phyloP scores from a whole-genome alignment of 2,329 filamentous ascomycete species.

The Phialemonium atrogriseum region DNA sequence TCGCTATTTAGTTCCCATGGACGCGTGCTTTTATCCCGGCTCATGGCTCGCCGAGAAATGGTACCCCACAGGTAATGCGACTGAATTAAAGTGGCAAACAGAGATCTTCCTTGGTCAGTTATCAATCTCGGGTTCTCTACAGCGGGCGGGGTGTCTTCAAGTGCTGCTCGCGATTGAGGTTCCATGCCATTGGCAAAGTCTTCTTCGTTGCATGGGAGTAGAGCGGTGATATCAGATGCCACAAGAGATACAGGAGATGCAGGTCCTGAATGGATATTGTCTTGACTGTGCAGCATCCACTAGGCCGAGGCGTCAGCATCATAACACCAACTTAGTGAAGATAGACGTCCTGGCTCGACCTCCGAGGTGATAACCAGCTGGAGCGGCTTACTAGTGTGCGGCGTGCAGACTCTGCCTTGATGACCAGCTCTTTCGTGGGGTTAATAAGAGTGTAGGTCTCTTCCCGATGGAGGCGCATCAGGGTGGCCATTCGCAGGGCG shows the following conservation, averaged over 20 bases:
- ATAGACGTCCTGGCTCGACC: slow-evolving; percentile 1
- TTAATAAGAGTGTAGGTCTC: slow-evolving; percentile 40
- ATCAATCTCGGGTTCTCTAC: slow-evolving; percentile 34
- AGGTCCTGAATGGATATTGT: slow-evolving; percentile 46
- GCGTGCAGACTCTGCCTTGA: slow-evolving; percentile 46
- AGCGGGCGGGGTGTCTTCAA: slow-evolving; percentile 44
- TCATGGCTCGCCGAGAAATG: slow-evolving; percentile 39
- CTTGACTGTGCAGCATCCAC: slow-evolving; percentile 54
- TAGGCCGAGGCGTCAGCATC: slow-evolving; percentile 15
- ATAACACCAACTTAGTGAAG: not conserved
- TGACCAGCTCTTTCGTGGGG: slow-evolving; percentile 34
- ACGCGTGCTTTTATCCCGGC: slow-evolving; percentile 30
- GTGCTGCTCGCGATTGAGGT: slow-evolving; percentile 41
- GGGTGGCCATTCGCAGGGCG: slow-evolving; percentile 45
- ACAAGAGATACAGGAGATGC: slow-evolving; percentile 41
- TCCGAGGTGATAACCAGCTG: slow-evolving; percentile 8
- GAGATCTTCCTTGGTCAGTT: slow-evolving; percentile 34
- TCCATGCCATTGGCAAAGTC: slow-evolving; percentile 40
- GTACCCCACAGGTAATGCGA: slow-evolving; percentile 46
- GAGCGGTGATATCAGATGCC: slow-evolving; percentile 43
- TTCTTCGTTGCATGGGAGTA: slow-evolving; percentile 43
- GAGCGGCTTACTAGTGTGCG: slow-evolving; percentile 47
- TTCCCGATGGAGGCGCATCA: slow-evolving; percentile 47
- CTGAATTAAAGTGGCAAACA: slow-evolving; percentile 49
- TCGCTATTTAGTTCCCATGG: slow-evolving; percentile 41